Conservation (phyloP, 176 grass and related monocot genomes). For the Lolium perenne region DNA sequence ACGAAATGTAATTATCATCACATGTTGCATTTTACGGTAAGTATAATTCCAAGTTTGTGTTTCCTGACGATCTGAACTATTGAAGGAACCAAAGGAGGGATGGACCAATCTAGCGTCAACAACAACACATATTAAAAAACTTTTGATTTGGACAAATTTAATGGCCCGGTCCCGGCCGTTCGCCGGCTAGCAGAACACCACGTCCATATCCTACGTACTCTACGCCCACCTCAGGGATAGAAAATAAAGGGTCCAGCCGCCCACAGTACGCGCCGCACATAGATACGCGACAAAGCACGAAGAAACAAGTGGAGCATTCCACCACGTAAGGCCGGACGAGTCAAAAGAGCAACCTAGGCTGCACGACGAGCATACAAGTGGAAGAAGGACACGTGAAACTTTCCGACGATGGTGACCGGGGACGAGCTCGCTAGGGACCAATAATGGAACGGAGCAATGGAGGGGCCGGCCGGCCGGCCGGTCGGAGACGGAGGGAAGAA, state of each 20-base stretch:
- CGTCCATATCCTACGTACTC: neutral
- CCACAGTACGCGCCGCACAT: neutral
- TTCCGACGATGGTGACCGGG: neutral
- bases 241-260: neutral
- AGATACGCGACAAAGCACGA: neutral
- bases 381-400: slow-evolving; percentile 22
- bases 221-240: no score
- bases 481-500: neutral
- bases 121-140: no score
- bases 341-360: neutral
- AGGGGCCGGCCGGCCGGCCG: neutral
- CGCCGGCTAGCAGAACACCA: neutral
- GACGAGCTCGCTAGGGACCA: neutral
- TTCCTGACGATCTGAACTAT: no score
- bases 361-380: neutral
- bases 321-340: neutral
- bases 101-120: neutral
- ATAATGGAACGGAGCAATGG: neutral
- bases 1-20: no score
- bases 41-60: no score
- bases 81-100: neutral
- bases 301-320: neutral
- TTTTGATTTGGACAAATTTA: slow-evolving; percentile 3
- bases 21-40: no score
- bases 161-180: neutral